Evolutionary conservation across 768 basidiomycete genomes (phyloP).

Genomic region (Suillus decipiens): DNA sequence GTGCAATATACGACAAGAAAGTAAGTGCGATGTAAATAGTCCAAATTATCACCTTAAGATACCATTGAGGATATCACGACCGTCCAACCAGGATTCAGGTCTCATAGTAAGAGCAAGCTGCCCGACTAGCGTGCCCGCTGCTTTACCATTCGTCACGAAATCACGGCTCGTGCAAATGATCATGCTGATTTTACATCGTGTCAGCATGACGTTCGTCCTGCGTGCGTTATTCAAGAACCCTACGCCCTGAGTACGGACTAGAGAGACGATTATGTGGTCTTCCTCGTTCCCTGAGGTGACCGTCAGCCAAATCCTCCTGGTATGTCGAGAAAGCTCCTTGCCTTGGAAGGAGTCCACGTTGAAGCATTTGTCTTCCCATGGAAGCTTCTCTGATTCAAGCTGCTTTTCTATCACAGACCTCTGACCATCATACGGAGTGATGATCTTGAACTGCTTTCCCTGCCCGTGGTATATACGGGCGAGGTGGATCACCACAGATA

Average conservation of each 20-base stretch:
- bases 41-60: neutral
- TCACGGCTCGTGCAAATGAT: conserved; percentile 58
- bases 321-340: conserved; percentile 27
- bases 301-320: conserved; percentile 17
- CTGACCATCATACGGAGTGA: conserved; percentile 81
- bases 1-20: neutral
- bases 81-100: conserved; percentile 19
- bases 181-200: conserved; percentile 74
- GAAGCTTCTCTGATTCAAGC: conserved; percentile 48
- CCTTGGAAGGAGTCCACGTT: conserved; percentile 37
- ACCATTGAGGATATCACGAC: conserved; percentile 6
- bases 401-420: conserved; percentile 53
- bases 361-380: conserved; percentile 67
- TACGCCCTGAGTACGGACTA: conserved; percentile 56
- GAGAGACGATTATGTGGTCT: conserved; percentile 68
- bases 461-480: conserved; percentile 50
- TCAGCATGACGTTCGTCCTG: conserved; percentile 85
- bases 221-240: conserved; percentile 67
- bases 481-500: conserved; percentile 28
- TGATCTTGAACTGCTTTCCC: conserved; percentile 55
- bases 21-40: neutral
- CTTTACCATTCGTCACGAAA: conserved; percentile 21
- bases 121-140: conserved; percentile 26
- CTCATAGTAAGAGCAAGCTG: conserved; percentile 19
- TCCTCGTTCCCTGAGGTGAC: conserved; percentile 70